A percentile compares a stretch with the other conserved stretches of the same genome.
Evolutionary conservation across 805 yeast species (phyloP).

Genomic region (Candida vartiovaarae): DNA sequence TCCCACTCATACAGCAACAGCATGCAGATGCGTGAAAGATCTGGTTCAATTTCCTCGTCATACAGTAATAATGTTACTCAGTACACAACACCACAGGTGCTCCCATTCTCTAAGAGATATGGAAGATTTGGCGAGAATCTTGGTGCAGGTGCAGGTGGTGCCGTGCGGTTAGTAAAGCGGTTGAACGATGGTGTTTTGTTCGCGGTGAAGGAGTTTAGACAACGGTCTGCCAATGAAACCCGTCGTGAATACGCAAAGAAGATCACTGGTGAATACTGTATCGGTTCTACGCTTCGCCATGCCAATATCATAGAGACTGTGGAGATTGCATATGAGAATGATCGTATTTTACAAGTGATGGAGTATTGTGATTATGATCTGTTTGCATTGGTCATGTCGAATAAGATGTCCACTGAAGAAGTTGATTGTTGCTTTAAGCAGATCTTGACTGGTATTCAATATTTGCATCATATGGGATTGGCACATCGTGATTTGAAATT

Average conservation of each 20-base stretch:
- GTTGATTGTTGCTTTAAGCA: conserved; percentile 87
- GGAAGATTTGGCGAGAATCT: conserved; percentile 77
- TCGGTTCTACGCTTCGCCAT: conserved; percentile 84
- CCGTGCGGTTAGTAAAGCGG: conserved; percentile 69
- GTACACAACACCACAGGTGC: conserved; percentile 29
- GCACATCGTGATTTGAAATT: conserved; percentile 89
- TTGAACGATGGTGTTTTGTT: conserved; percentile 61
- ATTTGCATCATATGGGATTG: conserved; percentile 76
- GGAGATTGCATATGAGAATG: conserved; percentile 85
- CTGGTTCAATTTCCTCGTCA: conserved; percentile 26
- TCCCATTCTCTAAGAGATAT: conserved; percentile 70
- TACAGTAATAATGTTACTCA: conserved; percentile 30
- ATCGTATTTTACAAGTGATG: conserved; percentile 84
- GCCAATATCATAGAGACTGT: conserved; percentile 87
- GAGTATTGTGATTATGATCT: conserved; percentile 91
- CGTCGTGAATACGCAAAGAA: conserved; percentile 85
- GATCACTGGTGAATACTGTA: conserved; percentile 90
- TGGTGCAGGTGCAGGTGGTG: conserved; percentile 96
- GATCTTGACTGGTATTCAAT: conserved; percentile 70
- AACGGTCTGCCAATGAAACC: conserved; percentile 65
- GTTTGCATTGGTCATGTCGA: conserved; percentile 92
- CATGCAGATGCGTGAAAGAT: conserved; percentile 13
- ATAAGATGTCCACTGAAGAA: conserved; percentile 75
- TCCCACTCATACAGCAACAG: conserved; percentile 3
- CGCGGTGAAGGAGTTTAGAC: conserved; percentile 90